phyloP scores from a whole-genome alignment of 345 rosid genomes.

The Citrus australasica region DNA sequence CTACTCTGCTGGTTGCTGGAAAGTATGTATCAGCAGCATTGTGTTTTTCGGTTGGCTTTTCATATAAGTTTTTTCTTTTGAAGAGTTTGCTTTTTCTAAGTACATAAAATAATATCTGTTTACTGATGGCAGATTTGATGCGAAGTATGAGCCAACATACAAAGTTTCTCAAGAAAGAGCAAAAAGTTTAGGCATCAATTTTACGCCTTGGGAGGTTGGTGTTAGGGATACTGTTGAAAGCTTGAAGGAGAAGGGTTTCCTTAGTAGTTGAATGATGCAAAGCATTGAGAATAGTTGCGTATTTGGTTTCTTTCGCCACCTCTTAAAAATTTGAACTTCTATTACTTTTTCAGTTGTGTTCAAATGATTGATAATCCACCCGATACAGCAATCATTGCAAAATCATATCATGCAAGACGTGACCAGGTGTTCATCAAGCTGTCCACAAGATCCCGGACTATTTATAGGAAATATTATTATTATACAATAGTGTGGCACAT shows the following conservation, averaged over 20 bases:
- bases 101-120: not conserved
- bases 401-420: not conserved
- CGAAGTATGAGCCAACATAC: conserved; percentile 22
- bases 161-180: conserved; percentile 46
- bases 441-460: not conserved
- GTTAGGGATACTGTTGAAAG: conserved; percentile 57
- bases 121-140: conserved; percentile 34
- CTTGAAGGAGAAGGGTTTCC: conserved; percentile 48
- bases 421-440: not conserved
- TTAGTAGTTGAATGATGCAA: not conserved
- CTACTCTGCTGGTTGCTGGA: not conserved
- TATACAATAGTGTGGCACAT: not conserved
- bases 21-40: not conserved
- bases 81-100: not conserved
- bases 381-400: not conserved
- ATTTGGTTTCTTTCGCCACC: too few relatives aligned
- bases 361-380: not conserved
- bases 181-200: conserved; percentile 42
- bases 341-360: not conserved
- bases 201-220: conserved; percentile 52
- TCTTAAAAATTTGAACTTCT: not conserved
- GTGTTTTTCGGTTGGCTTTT: too few relatives aligned
- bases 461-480: not conserved
- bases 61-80: too few relatives aligned
- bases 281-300: not conserved